Conservation (phyloP, 2,329 filamentous ascomycete genomes). For the Clonostachys rhizophaga region DNA sequence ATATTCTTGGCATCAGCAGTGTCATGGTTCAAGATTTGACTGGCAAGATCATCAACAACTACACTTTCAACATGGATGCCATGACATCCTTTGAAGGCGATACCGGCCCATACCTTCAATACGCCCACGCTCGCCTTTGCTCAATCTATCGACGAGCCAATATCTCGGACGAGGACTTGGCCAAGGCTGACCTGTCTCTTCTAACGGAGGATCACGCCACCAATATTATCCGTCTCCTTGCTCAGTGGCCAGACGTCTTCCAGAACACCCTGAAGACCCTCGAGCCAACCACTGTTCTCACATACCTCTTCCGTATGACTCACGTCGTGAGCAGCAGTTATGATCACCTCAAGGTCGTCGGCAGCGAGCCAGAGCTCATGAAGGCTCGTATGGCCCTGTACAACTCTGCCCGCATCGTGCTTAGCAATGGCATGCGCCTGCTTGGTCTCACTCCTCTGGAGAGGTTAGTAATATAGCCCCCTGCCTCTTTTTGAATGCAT, state of each 20-base stretch:
- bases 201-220: constrained; percentile 68
- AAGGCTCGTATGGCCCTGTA: constrained; percentile 69
- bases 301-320: constrained; percentile 81
- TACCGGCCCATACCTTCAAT: constrained; percentile 81
- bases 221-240: constrained; percentile 70
- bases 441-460: constrained; percentile 77
- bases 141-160: constrained; percentile 56
- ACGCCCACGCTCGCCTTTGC: constrained; percentile 70
- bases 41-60: constrained; percentile 76
- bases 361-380: constrained; percentile 68
- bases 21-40: constrained; percentile 99
- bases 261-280: constrained; percentile 80
- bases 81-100: constrained; percentile 85
- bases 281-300: constrained; percentile 57
- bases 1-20: constrained; percentile 85
- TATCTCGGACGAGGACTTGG: constrained; percentile 52
- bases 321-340: constrained; percentile 77
- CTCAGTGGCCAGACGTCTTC: constrained; percentile 81
- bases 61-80: constrained; percentile 71
- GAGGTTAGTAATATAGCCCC: constrained; percentile 17
- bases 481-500: not conserved
- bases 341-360: constrained; percentile 77
- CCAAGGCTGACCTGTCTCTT: constrained; percentile 59
- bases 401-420: constrained; percentile 66
- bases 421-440: constrained; percentile 79